Base-by-base conservation (phyloP, 2,329 filamentous ascomycete genomes). In the Cyphellophora attinorum region DNA sequence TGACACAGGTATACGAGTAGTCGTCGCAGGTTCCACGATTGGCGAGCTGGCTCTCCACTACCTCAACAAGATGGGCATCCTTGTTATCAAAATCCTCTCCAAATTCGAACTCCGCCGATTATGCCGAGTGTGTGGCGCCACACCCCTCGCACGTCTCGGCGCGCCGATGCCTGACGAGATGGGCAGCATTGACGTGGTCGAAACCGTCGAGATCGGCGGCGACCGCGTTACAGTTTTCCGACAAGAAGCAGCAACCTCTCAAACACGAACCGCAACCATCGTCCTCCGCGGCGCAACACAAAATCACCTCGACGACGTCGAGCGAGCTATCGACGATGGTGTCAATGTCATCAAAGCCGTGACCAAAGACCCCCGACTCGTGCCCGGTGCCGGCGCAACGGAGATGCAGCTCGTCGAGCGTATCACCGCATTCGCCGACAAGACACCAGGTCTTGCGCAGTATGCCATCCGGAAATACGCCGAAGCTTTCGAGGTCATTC, bases 121-220 rank as follows among this genome's bases (percentile, higher is more conserved):
- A 53, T 98, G 93, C 72, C 81, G 91, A 44, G 91, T 98, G 15
- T 89, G 96, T 34, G 89, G 89, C 44, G 91, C 91, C 37, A 95
- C 91, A 11, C 91, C 91, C n/a, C 74, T 98, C 43, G 93, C 93
- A 34, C 81, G 91, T 51, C 72, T 98, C 31, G 91, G 91, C 46
- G 91, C 93, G 11, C 91, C 91, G 29, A 98, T 98, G 91, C 91
- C 93, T n/a, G 91, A 98, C 51, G 91, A 98, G 71, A 96, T 94
- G 88, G 91, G 91, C 46, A 81, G 65, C 51, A 78, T 98, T 45
- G 91, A 98, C 57, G 62, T 98, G 38, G 91, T 98, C 19, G 91
- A 98, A 72, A 96, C 93, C 2, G 73, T 93, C 29, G 91, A 98
- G 64, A 96, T 98, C 57, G 91, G 91, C 46, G 91, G 91, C 50